Conservation (phyloP, 192 early-diverging fungal species). For the Allomyces arbusculus region DNA sequence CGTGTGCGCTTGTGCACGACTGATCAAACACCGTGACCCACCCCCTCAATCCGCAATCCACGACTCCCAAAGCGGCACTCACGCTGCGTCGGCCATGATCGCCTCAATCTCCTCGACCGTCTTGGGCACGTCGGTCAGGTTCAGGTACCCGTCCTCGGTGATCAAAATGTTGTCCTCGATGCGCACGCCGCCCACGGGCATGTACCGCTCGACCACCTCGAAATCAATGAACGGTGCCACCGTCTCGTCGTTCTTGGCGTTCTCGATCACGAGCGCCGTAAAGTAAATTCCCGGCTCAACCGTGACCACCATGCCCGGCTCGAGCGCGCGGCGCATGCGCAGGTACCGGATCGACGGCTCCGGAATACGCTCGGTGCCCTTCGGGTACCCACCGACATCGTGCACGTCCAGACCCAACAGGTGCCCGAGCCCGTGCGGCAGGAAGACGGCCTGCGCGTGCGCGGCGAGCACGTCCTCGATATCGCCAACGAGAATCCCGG, state of each 20-base stretch:
- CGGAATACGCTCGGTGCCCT: conserved; percentile 44
- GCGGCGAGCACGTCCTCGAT: conserved; percentile 35
- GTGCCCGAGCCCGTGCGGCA: conserved; percentile 84
- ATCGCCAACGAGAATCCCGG: conserved; percentile 54
- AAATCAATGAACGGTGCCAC: conserved; percentile 31
- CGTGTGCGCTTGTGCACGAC: no score
- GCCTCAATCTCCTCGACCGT: conserved; percentile 51
- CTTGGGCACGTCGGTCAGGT: conserved; percentile 68
- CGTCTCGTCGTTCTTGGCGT: conserved; percentile 10
- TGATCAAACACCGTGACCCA: no score
- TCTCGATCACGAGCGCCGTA: conserved; percentile 53
- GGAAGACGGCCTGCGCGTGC: conserved; percentile 57
- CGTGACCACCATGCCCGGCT: conserved; percentile 67
- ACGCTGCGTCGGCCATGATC: background rate
- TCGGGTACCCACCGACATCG: conserved; percentile 56
- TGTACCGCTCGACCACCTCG: conserved; percentile 41
- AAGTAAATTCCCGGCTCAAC: conserved; percentile 92
- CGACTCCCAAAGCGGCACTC: no score
- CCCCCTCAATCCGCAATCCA: no score
- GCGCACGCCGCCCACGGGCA: conserved; percentile 70
- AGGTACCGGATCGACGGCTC: conserved; percentile 51
- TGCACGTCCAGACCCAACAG: conserved; percentile 77
- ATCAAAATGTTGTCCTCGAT: conserved; percentile 83
- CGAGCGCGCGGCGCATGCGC: conserved; percentile 50
- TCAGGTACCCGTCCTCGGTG: conserved; percentile 49